Evolutionary conservation across 2,329 filamentous ascomycete species (phyloP).

Genomic region (Stachybotrys echinatus): DNA sequence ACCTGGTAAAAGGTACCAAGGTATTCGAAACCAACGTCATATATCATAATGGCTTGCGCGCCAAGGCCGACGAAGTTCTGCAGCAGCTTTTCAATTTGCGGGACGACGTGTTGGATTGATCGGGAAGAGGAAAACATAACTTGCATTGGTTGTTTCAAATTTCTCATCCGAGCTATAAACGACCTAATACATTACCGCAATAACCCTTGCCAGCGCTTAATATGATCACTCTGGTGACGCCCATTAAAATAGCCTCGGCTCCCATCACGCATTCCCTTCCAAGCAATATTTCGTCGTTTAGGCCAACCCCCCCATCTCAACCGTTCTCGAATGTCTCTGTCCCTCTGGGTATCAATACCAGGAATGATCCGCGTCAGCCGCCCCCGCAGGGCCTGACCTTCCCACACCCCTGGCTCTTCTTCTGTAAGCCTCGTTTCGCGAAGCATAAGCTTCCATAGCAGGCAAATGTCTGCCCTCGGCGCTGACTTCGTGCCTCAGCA

Average conservation of each 20-base stretch:
- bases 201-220: no score
- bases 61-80: constrained; percentile 70
- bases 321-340: no score
- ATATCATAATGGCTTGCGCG: constrained; percentile 79
- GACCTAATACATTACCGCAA: no score
- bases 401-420: background rate
- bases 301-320: no score
- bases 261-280: no score
- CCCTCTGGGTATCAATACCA: no score
- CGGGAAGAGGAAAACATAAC: constrained; percentile 1
- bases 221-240: no score
- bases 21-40: constrained; percentile 80
- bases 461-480: constrained; percentile 28
- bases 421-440: background rate
- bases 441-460: constrained; percentile 31
- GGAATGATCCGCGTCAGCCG: no score
- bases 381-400: background rate
- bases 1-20: constrained; percentile 69
- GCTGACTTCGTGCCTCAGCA: constrained; percentile 35
- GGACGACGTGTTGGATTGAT: constrained; percentile 58
- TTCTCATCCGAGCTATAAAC: no score
- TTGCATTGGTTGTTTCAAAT: no score
- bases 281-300: no score
- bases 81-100: constrained; percentile 70
- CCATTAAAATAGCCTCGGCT: no score